phyloP scores from a whole-genome alignment of 306 rosid genomes.

The Pyrus communis region DNA sequence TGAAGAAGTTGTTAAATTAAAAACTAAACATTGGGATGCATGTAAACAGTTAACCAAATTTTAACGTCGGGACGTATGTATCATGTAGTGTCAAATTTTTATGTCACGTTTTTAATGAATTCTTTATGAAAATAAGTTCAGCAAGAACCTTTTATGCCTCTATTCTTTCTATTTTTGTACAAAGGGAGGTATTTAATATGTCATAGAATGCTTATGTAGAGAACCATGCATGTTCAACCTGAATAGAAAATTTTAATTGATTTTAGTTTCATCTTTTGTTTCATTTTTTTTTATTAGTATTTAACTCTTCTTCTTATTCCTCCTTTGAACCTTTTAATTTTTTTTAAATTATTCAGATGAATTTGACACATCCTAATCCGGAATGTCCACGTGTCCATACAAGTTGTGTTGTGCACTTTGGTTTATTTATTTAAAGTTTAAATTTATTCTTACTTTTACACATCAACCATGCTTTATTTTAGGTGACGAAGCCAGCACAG shows the following conservation, averaged over 20 bases:
- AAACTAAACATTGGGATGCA: background rate
- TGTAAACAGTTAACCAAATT: background rate
- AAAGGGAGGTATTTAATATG: background rate
- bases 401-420: too few relatives aligned
- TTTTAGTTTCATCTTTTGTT: too few relatives aligned
- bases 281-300: background rate
- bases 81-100: background rate
- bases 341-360: too few relatives aligned
- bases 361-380: too few relatives aligned
- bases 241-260: background rate
- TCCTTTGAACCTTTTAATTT: too few relatives aligned
- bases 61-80: background rate
- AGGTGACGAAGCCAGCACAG: too few relatives aligned
- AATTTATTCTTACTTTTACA: too few relatives aligned
- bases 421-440: too few relatives aligned
- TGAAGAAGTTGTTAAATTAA: background rate
- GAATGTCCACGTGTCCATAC: too few relatives aligned
- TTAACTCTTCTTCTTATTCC: too few relatives aligned
- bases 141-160: background rate
- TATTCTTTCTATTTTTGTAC: background rate
- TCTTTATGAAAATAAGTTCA: background rate
- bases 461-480: too few relatives aligned
- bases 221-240: background rate
- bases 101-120: background rate
- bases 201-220: background rate